These are phyloP conservation scores for Strigomonas culicis DNA, from an alignment of 208 protist species.

Conservation along the genomic window DNA sequence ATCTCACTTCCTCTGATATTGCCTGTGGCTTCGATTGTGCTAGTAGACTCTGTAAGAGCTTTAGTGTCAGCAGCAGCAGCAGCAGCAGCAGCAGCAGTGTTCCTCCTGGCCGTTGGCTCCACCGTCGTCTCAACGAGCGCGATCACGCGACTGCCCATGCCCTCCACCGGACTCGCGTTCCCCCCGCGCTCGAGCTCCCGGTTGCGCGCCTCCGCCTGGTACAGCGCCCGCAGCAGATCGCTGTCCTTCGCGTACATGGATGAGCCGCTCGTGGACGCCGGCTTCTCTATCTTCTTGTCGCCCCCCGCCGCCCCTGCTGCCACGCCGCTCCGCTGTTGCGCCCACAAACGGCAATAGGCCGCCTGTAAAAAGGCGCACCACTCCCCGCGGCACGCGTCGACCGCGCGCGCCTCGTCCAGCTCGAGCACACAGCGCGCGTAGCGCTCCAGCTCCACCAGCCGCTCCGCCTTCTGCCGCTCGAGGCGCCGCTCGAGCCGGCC, in stretches of 20 bases:
- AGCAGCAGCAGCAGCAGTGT: too few relatives aligned
- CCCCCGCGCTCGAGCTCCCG: constrained; percentile 24
- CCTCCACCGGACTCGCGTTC: background rate
- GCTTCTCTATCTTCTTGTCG: constrained; percentile 1
- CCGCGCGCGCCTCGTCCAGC: background rate
- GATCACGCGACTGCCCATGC: background rate
- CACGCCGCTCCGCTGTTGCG: background rate
- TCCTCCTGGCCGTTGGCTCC: background rate
- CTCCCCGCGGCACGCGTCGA: background rate
- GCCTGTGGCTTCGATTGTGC: too few relatives aligned
- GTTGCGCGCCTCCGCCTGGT: constrained; percentile 44
- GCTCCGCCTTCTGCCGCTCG: background rate
- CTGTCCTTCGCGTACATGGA: constrained; percentile 45
- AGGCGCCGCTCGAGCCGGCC: too few relatives aligned
- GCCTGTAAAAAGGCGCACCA: background rate
- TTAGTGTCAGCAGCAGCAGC: too few relatives aligned
- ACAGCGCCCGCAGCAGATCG: constrained; percentile 56
- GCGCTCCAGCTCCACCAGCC: background rate
- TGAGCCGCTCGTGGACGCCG: background rate
- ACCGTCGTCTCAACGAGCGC: background rate
- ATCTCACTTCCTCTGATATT: too few relatives aligned
- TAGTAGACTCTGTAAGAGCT: too few relatives aligned
- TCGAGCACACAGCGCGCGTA: too few relatives aligned
- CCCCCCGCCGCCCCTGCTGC: background rate
- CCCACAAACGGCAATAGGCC: too few relatives aligned